Evolutionary conservation across 108 stramenopile genomes (phyloP), one percentile per base, ranked within the genome.

Genomic region (Nitzschia palea): DNA sequence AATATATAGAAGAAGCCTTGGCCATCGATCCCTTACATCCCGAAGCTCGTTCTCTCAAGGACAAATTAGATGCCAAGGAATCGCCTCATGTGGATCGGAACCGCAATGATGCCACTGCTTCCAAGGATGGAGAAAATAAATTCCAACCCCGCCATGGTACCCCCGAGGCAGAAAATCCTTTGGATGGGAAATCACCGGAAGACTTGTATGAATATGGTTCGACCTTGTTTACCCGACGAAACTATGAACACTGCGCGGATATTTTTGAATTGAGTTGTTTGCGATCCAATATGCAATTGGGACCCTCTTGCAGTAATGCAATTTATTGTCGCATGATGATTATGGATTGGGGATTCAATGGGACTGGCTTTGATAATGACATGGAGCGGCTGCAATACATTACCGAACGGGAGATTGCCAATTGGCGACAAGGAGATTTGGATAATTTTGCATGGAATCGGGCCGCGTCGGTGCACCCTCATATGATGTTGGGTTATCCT

Each of bases 401-500:
- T 25, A 85, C 86, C 0, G 35, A 61, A 43, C 52, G 3, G 23
- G 88, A 90, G 50, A 35, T 44, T 22, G 51, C 42, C 17, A 43
- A 56, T 36, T 81, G 63, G 47, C 73, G 83, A 62, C 74, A 54
- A 30, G 83, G 80, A 22, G 55, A 66, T 34, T 23, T 44, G 4
- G 75, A 59, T 23, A 56, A 62, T 22, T 80, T 86, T 45, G 57
- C 56, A 22, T 93, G 91, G 91, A 33, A 77, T 4, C 75, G 91
- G 42, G 73, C 85, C 12, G 82, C 83, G 32, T 86, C 85, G 36
- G 83, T 81, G 18, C 80, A 81, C 37, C 80, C 80, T 0, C 80
- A 81, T 29, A 81, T 81, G 80, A 90, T 88, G 88, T 73, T 93
- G 14, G 88, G 88, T 36, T 93, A 90, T 66, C 91, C 87, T 10